Base-by-base conservation (phyloP, 2,329 filamentous ascomycete species). In the Dendrostoma leiphaemia region DNA sequence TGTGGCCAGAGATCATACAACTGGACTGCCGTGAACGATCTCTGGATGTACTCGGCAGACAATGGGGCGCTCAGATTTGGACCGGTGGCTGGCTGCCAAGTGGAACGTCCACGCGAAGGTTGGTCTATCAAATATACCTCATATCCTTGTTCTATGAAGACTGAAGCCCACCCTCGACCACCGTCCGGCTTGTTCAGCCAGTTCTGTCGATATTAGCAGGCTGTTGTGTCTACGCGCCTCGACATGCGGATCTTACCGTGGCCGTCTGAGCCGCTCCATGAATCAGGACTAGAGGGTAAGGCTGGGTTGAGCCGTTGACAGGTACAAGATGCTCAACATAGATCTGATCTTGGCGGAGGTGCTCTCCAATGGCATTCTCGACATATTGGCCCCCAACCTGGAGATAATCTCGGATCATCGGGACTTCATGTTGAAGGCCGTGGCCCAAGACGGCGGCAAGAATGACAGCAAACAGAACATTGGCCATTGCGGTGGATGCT, bases 241-340 rank as follows among this genome's bases (percentile, higher is more conserved):
- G n/a, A n/a, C n/a, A n/a, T n/a, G n/a, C n/a, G n/a, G n/a, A n/a
- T n/a, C n/a, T n/a, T 32, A 70, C 72, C 48, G 64, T 71, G 21
- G 73, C 74, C 3, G 73, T 73, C 58, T 73, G 68, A 9, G 65
- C 72, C 47, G 68, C 65, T 19, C 75, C 76, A 37, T 76, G 72
- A 45, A 78, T 71, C 49, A 77, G 66, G 24, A 78, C 62, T 31
- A 78, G 63, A 1, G 75, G 74, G 31, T 54, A 61, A 3, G 56
- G 38, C 43, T 63, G 63, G 35, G 47, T 60, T 29, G 54, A 61
- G 31, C 62, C 64, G 9, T 44, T 23, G 6, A 61, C 56, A 13
- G 77, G 75, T 6, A 61, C 59, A 15, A 81, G 67, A 52, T 69
- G 70, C 66, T 82, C 80, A 26, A 81, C 76, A 59, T 82, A 82